Evolutionary conservation across 257 asterid species (phyloP), one percentile per base, ranked within the genome.

Genomic region (Nemophila menziesii): DNA sequence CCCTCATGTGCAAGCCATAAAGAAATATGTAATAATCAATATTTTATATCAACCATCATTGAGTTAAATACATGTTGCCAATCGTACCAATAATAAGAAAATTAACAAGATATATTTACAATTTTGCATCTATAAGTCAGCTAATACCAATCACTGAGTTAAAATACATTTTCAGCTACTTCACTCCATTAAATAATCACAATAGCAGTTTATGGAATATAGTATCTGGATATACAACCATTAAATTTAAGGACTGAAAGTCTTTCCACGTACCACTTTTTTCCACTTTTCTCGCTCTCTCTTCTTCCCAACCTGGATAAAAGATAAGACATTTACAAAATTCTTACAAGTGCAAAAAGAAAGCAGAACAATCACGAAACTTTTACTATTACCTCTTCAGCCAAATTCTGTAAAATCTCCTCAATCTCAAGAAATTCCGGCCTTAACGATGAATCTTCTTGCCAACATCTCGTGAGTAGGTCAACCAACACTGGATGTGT

Each of bases 361-460:
- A 43, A 39, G 27, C 29, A 24, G 52, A 10, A 23, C 11, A 16
- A 20, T 21, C 4, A n/a, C 4, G 11, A 22, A 11, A 37, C 5
- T 5, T 11, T n/a, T n/a, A 5, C 17, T 11, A 23, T 11, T 61
- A 80, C 95, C 93, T 58, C 58, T 45, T 74, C 68, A 33, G 77
- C 51, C 43, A 77, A 66, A 49, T 14, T 16, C 45, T 66, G 87
- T 69, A 84, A 34, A 54, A 68, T 75, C 8, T 68, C 77, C 3
- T 58, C 55, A 17, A 80, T 73, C 61, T 80, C 95, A 4, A 82
- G 66, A 55, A 84, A 84, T n/a, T 77, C 93, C n/a, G 92, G 95
- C 46, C 95, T 68, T 52, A 51, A 48, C 48, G 64, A 54, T 22
- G 92, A 81, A n/a, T 84, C 87, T 60, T 72, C 76, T 63, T 77